These are phyloP conservation scores for Anthoceros angustus DNA, from an alignment of 225 moss, liverwort and hornwort species.

Conservation along the genomic window DNA sequence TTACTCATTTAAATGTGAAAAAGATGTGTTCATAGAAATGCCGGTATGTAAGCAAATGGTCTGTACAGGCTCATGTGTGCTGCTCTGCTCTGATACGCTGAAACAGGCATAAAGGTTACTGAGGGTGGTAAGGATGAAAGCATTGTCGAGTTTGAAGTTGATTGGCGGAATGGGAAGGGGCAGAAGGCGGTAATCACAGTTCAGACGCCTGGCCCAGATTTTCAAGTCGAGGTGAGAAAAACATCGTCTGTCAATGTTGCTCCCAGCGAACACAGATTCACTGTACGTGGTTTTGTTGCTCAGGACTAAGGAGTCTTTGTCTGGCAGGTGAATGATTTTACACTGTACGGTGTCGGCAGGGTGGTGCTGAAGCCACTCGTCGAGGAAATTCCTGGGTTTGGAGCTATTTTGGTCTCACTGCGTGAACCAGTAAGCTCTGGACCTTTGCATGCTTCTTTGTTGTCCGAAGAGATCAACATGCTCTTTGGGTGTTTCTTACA, in stretches of 20 bases:
- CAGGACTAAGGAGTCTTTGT: not conserved
- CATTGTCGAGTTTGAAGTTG: slow-evolving; percentile 50
- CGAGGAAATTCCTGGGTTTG: slow-evolving; percentile 63
- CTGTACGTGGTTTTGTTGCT: too few species aligned
- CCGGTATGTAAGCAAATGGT: not conserved
- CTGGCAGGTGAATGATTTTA: slow-evolving; percentile 58
- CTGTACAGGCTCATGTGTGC: not conserved
- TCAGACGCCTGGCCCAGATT: slow-evolving; percentile 63
- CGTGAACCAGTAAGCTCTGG: slow-evolving; percentile 46
- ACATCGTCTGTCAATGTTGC: not conserved
- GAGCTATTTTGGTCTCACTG: slow-evolving; percentile 62
- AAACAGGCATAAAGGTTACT: slow-evolving; percentile 48
- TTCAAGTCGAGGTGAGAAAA: slow-evolving; percentile 51
- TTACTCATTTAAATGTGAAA: not conserved
- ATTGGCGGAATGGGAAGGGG: slow-evolving; percentile 41
- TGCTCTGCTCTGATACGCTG: not conserved
- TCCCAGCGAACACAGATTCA: not conserved
- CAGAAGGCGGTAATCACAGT: slow-evolving; percentile 46
- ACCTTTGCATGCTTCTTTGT: not conserved
- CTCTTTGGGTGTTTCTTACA: not conserved
- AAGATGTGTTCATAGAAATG: not conserved
- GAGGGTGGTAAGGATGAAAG: slow-evolving; percentile 48
- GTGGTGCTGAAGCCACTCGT: slow-evolving; percentile 76
- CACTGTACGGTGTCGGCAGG: slow-evolving; percentile 47
- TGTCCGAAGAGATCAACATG: not conserved